These are phyloP conservation scores for Zygoascus bituminiphila DNA, from an alignment of 805 yeast genomes.

Conservation along the genomic window DNA sequence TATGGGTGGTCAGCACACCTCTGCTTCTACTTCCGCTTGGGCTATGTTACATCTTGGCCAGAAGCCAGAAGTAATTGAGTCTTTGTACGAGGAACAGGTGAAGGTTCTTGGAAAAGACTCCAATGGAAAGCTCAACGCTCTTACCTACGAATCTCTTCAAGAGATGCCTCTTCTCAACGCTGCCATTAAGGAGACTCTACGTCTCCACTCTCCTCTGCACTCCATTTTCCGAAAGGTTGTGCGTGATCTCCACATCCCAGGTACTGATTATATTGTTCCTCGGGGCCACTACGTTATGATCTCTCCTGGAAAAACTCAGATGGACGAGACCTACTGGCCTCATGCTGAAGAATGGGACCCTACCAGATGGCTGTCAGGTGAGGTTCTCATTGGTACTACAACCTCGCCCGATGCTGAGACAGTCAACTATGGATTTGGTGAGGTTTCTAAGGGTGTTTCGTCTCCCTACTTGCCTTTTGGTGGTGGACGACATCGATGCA, in stretches of 20 bases:
- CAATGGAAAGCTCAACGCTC: constrained; percentile 38
- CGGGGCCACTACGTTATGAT: constrained; percentile 83
- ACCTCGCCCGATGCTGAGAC: constrained; percentile 26
- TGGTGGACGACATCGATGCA: constrained; percentile 99
- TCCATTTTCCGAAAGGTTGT: constrained; percentile 89
- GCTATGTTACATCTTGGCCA: constrained; percentile 83
- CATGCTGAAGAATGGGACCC: constrained; percentile 67
- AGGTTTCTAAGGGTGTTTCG: constrained; percentile 88
- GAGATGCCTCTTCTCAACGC: constrained; percentile 76
- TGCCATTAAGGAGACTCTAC: constrained; percentile 83
- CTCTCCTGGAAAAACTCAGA: constrained; percentile 87
- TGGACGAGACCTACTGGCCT: constrained; percentile 71
- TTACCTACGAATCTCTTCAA: constrained; percentile 76
- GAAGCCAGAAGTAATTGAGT: constrained; percentile 76
- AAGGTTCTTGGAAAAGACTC: constrained; percentile 39
- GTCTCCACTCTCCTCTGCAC: constrained; percentile 95
- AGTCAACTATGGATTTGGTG: constrained; percentile 95
- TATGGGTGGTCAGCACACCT: constrained; percentile 99
- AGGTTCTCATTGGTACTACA: constrained; percentile 22
- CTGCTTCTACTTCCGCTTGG: constrained; percentile 96
- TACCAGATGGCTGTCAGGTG: constrained; percentile 60
- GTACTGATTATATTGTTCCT: constrained; percentile 74
- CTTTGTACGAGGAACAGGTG: constrained; percentile 66
- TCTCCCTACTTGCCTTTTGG: constrained; percentile 97
- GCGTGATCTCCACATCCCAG: constrained; percentile 71